phyloP scores from a whole-genome alignment of 2,329 filamentous ascomycete species.

The Alternaria rosae region DNA sequence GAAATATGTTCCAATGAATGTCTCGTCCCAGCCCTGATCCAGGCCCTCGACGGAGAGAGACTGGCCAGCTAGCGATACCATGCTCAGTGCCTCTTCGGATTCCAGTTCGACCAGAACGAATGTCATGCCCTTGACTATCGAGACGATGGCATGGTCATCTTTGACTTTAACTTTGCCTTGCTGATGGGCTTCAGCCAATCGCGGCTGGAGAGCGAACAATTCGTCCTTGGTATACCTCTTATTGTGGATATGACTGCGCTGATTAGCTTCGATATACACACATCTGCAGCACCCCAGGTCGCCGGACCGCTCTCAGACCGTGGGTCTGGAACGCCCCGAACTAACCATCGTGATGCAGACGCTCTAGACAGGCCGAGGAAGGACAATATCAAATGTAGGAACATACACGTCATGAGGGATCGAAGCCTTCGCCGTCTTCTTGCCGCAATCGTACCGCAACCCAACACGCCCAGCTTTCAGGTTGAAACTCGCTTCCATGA shows the following conservation, averaged over 20 bases:
- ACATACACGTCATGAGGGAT: slow-evolving; percentile 74
- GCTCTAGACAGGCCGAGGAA: not conserved
- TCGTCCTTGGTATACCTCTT: slow-evolving; percentile 31
- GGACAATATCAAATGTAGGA: slow-evolving; percentile 11
- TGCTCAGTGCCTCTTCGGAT: slow-evolving; percentile 64
- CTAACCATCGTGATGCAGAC: not conserved
- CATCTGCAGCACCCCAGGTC: slow-evolving; percentile 1
- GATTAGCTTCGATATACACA: slow-evolving; percentile 3
- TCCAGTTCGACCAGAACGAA: slow-evolving; percentile 72
- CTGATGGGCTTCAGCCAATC: slow-evolving; percentile 34
- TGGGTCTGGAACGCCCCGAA: slow-evolving; percentile 9
- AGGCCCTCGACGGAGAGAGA: slow-evolving; percentile 46
- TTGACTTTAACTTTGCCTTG: slow-evolving; percentile 20
- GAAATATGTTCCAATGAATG: slow-evolving; percentile 66
- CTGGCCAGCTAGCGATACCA: slow-evolving; percentile 47
- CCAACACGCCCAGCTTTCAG: slow-evolving; percentile 57
- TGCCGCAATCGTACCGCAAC: slow-evolving; percentile 51
- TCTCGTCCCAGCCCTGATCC: slow-evolving; percentile 60
- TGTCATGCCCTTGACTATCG: slow-evolving; percentile 75
- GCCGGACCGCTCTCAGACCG: not conserved
- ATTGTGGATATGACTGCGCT: slow-evolving; percentile 35
- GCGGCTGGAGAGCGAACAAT: slow-evolving; percentile 46
- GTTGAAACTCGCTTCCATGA: slow-evolving; percentile 49
- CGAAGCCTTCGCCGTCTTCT: slow-evolving; percentile 62
- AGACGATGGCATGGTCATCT: slow-evolving; percentile 48